Base-by-base conservation (phyloP, 2,329 filamentous ascomycete genomes). In the Coleophoma cylindrospora region DNA sequence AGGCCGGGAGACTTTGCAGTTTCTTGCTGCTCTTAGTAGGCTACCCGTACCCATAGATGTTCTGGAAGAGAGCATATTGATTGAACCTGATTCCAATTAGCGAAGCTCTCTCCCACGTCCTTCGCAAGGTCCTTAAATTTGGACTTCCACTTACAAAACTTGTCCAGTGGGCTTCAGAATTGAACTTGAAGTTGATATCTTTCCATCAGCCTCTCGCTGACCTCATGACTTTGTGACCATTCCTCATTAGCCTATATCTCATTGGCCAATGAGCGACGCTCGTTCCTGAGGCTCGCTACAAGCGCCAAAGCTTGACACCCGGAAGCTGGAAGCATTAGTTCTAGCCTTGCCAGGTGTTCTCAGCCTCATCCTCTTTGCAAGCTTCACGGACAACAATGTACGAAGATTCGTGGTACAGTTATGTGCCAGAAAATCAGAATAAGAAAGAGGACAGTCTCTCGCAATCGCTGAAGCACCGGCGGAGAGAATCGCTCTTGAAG, bases 361-460 rank as follows among this genome's bases (percentile, higher is more conserved):
- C 50, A 53, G 50, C 50, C 50, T 53, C 38, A 44, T 38, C 36
- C n/a, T 10, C 6, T 27, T 27, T 27, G 27, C 27, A 19, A n/a
- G 38, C 40, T 41, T 15, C 40, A 47, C 9, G 21, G 19, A 34
- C 27, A 45, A 72, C 57, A 58, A 91, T 90, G 86, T 89, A 89
- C 67, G 88, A 92, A 69, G 88, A 92, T 68, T 83, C 86, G 32
- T 92, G 88, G 87, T 90, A 91, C 71, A 89, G 79, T 65, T 85
- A 89, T 64, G 81, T 88, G 56, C 80, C 86, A 22, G 81, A 86
- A 49, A 69, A 79, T 48, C 71, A 77, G 51, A 70, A 76, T 56
- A 78, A 75, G 59, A 72, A 72, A 53, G 69, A 70, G n/a, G 61
- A 71, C 40, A 68, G 72, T 21, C 70, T 74, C 38, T 62, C 61